Evolutionary conservation across 2,329 filamentous ascomycete genomes (phyloP), one percentile per base, ranked within the genome.

Genomic region (Cytospora piceae): DNA sequence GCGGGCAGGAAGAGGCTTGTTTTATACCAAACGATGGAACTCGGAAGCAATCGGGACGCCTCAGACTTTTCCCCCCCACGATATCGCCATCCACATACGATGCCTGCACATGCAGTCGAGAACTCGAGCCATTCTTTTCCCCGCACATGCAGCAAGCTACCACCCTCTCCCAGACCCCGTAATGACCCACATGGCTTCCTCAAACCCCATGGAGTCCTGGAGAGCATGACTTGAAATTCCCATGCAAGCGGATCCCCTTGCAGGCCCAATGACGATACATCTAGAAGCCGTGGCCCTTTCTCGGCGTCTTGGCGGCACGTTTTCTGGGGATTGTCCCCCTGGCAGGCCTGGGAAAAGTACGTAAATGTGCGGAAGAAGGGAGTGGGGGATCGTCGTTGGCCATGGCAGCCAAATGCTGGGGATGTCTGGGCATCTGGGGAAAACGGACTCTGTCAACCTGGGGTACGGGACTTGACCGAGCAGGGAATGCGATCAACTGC

Each of bases 401-500:
- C n/a, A n/a, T 24, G n/a, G 17, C 46, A 24, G 11, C 4, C n/a
- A 12, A 12, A 22, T 49, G 46, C 24, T 49, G 46, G n/a, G 46
- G 46, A 49, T 46, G 17, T 46, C 42, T 46, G 42, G 42, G 42
- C 42, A 37, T 57, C 61, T 63, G 61, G 61, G 61, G 61, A 57
- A 63, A 52, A 9, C 60, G 53, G 61, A 63, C 42, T 57, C 61
- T 22, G 61, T 63, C 61, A 57, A 57, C 61, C 61, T 63, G 61
- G 61, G 61, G 61, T 51, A 57, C 61, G 61, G 61, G 57, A 39
- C 49, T 32, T 57, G 61, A 42, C 61, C 61, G 61, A 63, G 61
- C 27, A 31, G 42, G 46, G 20, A 22, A 24, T 12, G 9, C 9
- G 46, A 24, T 49, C 11, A 14, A 49, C 46, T 12, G 9, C n/a